Conservation (phyloP, 1,284 basidiomycete species). For the Porogramme epimiltina region DNA sequence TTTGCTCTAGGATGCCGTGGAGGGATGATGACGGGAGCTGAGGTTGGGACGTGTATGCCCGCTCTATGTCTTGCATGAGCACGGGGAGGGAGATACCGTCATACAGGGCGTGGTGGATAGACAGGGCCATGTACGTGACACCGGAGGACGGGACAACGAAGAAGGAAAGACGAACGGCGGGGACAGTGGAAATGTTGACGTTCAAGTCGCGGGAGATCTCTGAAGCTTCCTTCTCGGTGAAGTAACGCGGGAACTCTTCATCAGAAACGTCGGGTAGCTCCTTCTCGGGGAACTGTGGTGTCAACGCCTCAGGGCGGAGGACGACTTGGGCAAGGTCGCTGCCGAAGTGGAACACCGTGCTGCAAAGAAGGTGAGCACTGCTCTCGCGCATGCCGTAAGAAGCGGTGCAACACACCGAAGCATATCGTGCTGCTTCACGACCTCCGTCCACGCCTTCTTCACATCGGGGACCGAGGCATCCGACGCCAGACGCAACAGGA, state of each 20-base stretch:
- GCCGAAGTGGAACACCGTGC: constrained; percentile 48
- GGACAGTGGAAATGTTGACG: constrained; percentile 31
- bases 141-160: constrained; percentile 24
- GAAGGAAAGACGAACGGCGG: constrained; percentile 39
- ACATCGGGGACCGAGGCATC: constrained; percentile 28
- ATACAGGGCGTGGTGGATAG: constrained; percentile 51
- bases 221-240: constrained; percentile 34
- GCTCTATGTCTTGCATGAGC: constrained; percentile 41
- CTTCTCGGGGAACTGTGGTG: constrained; percentile 32
- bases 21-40: constrained; percentile 26
- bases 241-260: constrained; percentile 33
- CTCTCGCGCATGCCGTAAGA: not conserved
- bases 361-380: constrained; percentile 18
- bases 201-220: constrained; percentile 40
- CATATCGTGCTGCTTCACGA: constrained; percentile 38
- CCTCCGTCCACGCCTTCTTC: constrained; percentile 38
- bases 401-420: constrained; percentile 36
- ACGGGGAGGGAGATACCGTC: constrained; percentile 48
- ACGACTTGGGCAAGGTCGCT: constrained; percentile 44
- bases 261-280: constrained; percentile 9
- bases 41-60: constrained; percentile 28
- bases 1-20: constrained; percentile 34
- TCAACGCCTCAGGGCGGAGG: constrained; percentile 21
- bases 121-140: constrained; percentile 35
- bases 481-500: constrained; percentile 36